Conservation (phyloP, 176 grass and related monocot genomes). For the Paspalum notatum region DNA sequence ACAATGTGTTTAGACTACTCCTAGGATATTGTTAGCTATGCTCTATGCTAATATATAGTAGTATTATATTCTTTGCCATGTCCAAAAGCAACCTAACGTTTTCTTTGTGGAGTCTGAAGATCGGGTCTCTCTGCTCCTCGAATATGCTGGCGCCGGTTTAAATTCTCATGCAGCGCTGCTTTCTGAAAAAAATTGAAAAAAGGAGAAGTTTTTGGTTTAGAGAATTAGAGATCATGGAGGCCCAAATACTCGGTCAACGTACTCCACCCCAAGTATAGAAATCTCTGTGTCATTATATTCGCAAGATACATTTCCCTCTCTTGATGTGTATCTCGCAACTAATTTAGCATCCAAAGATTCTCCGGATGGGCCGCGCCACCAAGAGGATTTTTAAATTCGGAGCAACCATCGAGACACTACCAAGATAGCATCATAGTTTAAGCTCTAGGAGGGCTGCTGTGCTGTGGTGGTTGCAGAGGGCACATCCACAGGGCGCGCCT, state of each 20-base stretch:
- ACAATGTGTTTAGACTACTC: neutral
- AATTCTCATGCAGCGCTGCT: neutral
- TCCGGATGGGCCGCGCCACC: constrained; percentile 18
- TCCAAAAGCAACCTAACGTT: neutral
- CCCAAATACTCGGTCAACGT: neutral
- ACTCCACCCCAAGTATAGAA: neutral
- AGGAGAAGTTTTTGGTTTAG: too few relatives aligned
- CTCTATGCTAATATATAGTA: too few relatives aligned
- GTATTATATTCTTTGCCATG: neutral
- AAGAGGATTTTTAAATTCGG: constrained; percentile 21
- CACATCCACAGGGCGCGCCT: constrained; percentile 36
- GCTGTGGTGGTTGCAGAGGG: constrained; percentile 39
- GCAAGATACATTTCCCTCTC: neutral
- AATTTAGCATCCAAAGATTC: constrained; percentile 24
- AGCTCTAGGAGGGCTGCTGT: neutral
- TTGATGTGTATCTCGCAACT: constrained; percentile 42
- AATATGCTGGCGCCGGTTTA: neutral
- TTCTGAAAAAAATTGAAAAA: neutral
- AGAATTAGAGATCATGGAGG: neutral
- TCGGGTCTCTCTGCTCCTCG: neutral
- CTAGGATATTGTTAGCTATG: too few relatives aligned
- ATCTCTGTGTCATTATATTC: neutral
- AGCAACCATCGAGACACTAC: constrained; percentile 25
- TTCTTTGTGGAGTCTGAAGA: neutral
- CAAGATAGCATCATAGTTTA: constrained; percentile 28